phyloP scores from a whole-genome alignment of 2,329 filamentous ascomycete genomes.

The Ascocoryne sarcoides region DNA sequence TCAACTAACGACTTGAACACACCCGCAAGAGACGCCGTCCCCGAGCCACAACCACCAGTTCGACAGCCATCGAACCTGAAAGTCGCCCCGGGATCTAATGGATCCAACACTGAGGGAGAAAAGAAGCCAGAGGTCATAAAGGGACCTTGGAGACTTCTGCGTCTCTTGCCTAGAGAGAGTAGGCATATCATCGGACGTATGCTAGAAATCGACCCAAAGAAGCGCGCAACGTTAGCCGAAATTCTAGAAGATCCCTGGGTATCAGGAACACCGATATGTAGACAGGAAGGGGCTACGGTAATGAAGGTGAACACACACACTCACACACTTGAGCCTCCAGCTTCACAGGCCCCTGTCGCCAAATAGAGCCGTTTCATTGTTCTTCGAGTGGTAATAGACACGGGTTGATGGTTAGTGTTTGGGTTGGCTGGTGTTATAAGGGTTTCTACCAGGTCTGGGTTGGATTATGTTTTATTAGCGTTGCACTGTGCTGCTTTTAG shows the following conservation, averaged over 20 bases:
- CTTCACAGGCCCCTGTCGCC: conserved; percentile 30
- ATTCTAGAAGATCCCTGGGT: conserved; percentile 87
- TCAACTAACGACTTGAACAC: conserved; percentile 18
- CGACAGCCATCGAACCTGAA: conserved; percentile 15
- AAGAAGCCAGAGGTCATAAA: conserved; percentile 67
- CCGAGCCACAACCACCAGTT: conserved; percentile 5
- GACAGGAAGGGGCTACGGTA: conserved; percentile 71
- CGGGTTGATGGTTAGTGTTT: not conserved
- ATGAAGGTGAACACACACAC: conserved; percentile 68
- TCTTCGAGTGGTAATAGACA: not conserved
- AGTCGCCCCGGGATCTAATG: conserved; percentile 4
- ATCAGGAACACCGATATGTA: conserved; percentile 73
- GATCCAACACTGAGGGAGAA: conserved; percentile 30
- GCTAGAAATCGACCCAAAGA: conserved; percentile 80
- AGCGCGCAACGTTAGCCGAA: conserved; percentile 76
- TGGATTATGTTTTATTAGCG: not conserved
- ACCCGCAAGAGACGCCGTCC: conserved; percentile 16
- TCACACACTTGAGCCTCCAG: conserved; percentile 73
- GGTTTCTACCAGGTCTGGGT: not conserved
- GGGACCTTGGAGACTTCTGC: conserved; percentile 82
- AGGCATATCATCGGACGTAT: conserved; percentile 85
- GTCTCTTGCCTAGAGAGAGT: conserved; percentile 80
- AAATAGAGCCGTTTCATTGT: not conserved
- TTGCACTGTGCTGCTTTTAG: not conserved
- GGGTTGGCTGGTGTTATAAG: not conserved